phyloP scores from a whole-genome alignment of 805 yeast species.

The Komagataella pseudopastoris region DNA sequence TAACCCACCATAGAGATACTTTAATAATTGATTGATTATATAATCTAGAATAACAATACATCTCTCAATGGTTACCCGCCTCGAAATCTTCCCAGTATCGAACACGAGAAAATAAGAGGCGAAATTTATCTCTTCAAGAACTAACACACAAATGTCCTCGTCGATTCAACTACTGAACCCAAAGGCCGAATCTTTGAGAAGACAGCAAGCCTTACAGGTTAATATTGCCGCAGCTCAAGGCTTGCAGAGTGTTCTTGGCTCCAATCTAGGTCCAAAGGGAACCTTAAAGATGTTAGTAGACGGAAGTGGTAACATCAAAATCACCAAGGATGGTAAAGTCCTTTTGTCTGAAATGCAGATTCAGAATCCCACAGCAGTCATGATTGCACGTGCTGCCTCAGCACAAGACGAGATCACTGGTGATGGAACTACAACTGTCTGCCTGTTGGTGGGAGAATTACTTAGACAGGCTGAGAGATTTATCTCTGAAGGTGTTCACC shows the following conservation, averaged over 20 bases:
- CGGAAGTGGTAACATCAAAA: conserved; percentile 89
- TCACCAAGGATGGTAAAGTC: conserved; percentile 96
- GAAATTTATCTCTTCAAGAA: not conserved
- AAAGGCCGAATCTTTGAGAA: conserved; percentile 92
- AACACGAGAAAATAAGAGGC: not conserved
- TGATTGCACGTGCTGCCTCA: conserved; percentile 94
- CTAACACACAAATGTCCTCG: conserved; percentile 11
- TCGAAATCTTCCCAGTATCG: not conserved
- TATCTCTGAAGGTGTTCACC: conserved; percentile 90
- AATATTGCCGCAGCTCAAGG: conserved; percentile 96
- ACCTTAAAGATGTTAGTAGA: conserved; percentile 94
- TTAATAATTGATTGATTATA: not conserved
- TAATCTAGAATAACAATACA: not conserved
- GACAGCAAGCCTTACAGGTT: conserved; percentile 91
- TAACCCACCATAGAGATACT: not conserved
- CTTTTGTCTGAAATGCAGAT: conserved; percentile 93
- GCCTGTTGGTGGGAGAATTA: conserved; percentile 85
- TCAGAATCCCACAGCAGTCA: conserved; percentile 78
- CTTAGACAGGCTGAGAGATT: conserved; percentile 90
- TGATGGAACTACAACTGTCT: conserved; percentile 96
- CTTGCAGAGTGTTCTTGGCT: conserved; percentile 78
- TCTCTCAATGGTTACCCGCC: not conserved
- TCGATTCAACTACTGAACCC: conserved; percentile 87
- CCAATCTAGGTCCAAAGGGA: conserved; percentile 94
- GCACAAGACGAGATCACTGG: conserved; percentile 99